These are phyloP conservation scores for Rugonectria rugulosa DNA, from an alignment of 2,329 filamentous ascomycete genomes.

Conservation along the genomic window DNA sequence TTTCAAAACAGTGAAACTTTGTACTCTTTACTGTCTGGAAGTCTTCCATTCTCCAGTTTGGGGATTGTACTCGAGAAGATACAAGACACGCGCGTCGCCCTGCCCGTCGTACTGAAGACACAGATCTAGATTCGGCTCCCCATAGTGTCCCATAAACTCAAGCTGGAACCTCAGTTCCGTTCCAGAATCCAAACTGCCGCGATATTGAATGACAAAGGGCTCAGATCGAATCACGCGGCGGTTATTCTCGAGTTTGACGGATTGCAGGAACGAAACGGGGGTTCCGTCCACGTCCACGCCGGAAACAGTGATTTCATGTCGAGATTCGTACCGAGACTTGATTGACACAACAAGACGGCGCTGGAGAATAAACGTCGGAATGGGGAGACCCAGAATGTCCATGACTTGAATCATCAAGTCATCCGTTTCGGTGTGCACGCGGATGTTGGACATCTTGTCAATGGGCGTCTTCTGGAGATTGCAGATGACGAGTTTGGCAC, in stretches of 20 bases:
- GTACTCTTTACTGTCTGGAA: not conserved
- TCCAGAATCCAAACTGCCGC: conserved; percentile 35
- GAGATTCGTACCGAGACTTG: conserved; percentile 26
- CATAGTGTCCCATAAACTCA: conserved; percentile 57
- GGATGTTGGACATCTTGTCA: conserved; percentile 43
- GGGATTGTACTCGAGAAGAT: conserved; percentile 26
- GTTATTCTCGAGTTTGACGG: conserved; percentile 49
- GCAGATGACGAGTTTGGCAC: conserved; percentile 51
- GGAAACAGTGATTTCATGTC: conserved; percentile 39
- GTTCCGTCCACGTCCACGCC: conserved; percentile 53
- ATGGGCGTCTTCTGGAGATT: conserved; percentile 55
- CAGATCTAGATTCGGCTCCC: conserved; percentile 48
- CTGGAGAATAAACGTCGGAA: conserved; percentile 49
- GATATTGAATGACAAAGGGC: conserved; percentile 48
- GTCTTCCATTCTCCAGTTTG: conserved; percentile 21
- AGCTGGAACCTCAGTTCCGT: conserved; percentile 47
- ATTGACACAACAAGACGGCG: conserved; percentile 43
- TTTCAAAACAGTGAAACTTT: too few relatives aligned
- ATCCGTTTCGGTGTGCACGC: conserved; percentile 48
- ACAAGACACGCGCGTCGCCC: not conserved
- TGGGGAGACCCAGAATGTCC: conserved; percentile 45
- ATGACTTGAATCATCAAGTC: conserved; percentile 51
- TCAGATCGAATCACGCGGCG: conserved; percentile 45
- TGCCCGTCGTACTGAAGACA: not conserved
- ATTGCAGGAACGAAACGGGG: conserved; percentile 49